Conservation (phyloP, 225 moss, liverwort and hornwort genomes). For the Straminergon stramineum region DNA sequence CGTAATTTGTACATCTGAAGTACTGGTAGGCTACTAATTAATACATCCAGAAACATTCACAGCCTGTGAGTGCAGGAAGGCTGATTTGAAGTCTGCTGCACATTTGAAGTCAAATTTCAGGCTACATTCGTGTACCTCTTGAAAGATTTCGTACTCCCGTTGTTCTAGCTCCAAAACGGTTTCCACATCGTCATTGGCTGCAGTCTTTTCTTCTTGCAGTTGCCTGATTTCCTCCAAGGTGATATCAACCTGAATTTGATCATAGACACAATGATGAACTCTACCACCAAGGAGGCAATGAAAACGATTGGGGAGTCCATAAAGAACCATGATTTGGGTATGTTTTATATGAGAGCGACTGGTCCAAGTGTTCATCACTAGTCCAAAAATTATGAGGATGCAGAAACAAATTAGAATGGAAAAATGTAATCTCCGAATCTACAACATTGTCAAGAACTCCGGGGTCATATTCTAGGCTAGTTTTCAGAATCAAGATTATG, state of each 20-base stretch:
- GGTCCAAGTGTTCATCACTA: not conserved
- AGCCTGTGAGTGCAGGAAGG: not conserved
- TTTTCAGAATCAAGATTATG: not conserved
- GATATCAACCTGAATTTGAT: slow-evolving; percentile 54
- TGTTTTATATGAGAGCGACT: not conserved
- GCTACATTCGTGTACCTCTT: slow-evolving; percentile 42
- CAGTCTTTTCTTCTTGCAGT: slow-evolving; percentile 45
- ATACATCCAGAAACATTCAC: not conserved
- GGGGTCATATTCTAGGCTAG: not conserved
- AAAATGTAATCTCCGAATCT: not conserved
- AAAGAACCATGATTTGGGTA: not conserved
- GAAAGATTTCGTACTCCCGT: slow-evolving; percentile 71
- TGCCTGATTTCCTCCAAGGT: slow-evolving; percentile 61
- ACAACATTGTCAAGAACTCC: not conserved
- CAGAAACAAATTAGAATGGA: not conserved
- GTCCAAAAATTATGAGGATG: not conserved
- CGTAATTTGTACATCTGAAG: not conserved
- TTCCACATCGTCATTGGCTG: slow-evolving; percentile 54
- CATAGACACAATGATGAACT: not conserved
- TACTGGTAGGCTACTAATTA: not conserved
- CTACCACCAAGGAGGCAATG: not conserved
- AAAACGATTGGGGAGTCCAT: not conserved
- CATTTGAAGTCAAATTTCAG: not conserved
- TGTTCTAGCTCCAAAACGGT: slow-evolving; percentile 81
- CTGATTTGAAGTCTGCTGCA: not conserved